Evolutionary conservation across 73 alveolate genomes (phyloP).

Genomic region (Paramecium caudatum): DNA sequence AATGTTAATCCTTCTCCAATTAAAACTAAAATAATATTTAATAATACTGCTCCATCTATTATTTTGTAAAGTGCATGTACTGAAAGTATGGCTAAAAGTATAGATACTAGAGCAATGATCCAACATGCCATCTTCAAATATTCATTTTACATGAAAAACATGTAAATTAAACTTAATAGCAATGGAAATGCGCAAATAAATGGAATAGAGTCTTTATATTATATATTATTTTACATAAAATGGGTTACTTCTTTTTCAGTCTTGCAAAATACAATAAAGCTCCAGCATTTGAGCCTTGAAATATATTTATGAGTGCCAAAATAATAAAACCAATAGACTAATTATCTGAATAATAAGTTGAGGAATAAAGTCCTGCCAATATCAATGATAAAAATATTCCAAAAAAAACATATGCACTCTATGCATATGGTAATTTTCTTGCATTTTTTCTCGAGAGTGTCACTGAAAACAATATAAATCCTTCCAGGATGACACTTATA

Average conservation of each 20-base stretch:
- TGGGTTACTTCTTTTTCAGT: background rate
- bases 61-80: background rate
- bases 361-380: slow-evolving; percentile 28
- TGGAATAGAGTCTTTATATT: background rate
- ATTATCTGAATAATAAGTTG: slow-evolving; percentile 23
- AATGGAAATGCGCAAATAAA: slow-evolving; percentile 9
- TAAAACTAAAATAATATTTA: background rate
- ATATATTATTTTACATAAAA: background rate
- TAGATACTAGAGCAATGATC: slow-evolving; percentile 8
- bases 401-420: slow-evolving; percentile 55
- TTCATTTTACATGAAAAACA: slow-evolving; percentile 41
- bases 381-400: slow-evolving; percentile 9
- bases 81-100: slow-evolving; percentile 13
- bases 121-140: background rate
- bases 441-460: background rate
- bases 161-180: slow-evolving; percentile 11
- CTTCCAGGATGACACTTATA: slow-evolving; percentile 2
- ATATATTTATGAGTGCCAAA: background rate
- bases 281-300: slow-evolving; percentile 36
- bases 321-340: background rate
- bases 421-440: slow-evolving; percentile 14
- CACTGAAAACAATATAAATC: slow-evolving; percentile 23
- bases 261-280: slow-evolving; percentile 18
- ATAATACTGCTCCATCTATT: slow-evolving; percentile 5
- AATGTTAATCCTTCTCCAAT: slow-evolving; percentile 1